A percentile compares a stretch with the other conserved stretches of the same genome.
Conservation (phyloP, 306 rosid genomes). For the Cucurbita argyrosperma region DNA sequence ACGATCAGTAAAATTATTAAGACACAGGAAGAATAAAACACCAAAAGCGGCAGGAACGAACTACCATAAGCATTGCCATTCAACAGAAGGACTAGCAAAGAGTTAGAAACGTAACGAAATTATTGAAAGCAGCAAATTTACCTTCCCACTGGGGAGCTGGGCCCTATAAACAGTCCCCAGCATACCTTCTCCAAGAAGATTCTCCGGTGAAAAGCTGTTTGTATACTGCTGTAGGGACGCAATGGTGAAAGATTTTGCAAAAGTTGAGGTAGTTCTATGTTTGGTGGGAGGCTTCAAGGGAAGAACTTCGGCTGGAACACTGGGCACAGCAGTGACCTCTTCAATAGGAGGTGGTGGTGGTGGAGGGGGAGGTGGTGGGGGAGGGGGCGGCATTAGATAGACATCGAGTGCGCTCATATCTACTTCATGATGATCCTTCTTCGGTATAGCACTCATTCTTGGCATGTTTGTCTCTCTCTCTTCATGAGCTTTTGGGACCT, state of each 20-base stretch:
- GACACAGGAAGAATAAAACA: background rate
- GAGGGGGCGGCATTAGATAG: slow-evolving; percentile 36
- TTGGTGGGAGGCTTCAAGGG: slow-evolving; percentile 27
- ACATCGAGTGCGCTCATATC: slow-evolving; percentile 31
- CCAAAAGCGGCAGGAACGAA: background rate
- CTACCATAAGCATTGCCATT: background rate
- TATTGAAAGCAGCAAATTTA: slow-evolving; percentile 18
- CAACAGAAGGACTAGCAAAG: background rate
- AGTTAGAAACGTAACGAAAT: slow-evolving; percentile 7
- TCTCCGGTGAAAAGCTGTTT: slow-evolving; percentile 85
- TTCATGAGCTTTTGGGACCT: slow-evolving; percentile 32
- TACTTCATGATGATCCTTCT: slow-evolving; percentile 33
- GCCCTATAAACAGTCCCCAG: slow-evolving; percentile 88
- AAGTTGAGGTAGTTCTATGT: slow-evolving; percentile 21
- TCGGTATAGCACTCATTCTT: slow-evolving; percentile 29
- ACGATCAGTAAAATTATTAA: background rate
- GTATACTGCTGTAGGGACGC: slow-evolving; percentile 94
- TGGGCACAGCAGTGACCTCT: slow-evolving; percentile 51
- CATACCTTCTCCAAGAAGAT: slow-evolving; percentile 77
- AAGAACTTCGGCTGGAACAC: slow-evolving; percentile 20
- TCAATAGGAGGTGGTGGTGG: slow-evolving; percentile 37
- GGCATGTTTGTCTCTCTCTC: slow-evolving; percentile 33
- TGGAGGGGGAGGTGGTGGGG: slow-evolving; percentile 28
- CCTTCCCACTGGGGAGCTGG: slow-evolving; percentile 87
- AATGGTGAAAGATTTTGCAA: slow-evolving; percentile 57